Base-by-base conservation (phyloP, 768 basidiomycete species). In the Tricholoma hemisulphureum region DNA sequence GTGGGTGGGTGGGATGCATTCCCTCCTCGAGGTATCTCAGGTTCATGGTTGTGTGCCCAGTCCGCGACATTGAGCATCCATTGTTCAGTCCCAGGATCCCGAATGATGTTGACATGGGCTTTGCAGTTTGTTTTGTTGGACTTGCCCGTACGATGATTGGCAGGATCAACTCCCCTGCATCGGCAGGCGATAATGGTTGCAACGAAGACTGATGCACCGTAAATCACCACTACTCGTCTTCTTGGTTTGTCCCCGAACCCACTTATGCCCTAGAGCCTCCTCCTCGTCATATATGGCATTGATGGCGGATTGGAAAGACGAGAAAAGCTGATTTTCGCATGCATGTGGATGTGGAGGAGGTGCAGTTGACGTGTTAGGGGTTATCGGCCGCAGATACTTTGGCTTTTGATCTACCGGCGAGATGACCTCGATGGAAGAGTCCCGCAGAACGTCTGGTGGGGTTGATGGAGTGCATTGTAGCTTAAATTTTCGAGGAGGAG, bases 41-140 rank as follows among this genome's bases (percentile, higher is more conserved):
- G 70, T 8, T 43, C 45, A 54, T 74, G 71, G 49, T 73, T 71
- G 43, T 74, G 73, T 0, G 54, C 41, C 35, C 48, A 63, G 3
- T 59, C 53, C 16, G 58, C 51, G 7, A 54, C 1, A 2, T 65
- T 60, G 23, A 69, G 45, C 11, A 39, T 18, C 62, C 61, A 69
- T 11, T 43, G 18, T 9, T 48, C 28, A 1, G 24, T 55, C 0
- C 23, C n/a, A 2, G 51, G n/a, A 23, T 35, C 46, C n/a, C n/a
- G 39, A 41, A 11, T 52, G 24, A 69, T n/a, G 39, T 70, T 71
- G 37, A 67, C 63, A 53, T 65, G 66, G 9, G 66, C 67, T 2
- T 6, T 5, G 54, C 70, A 72, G 24, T 63, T 50, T 9, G 59
- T 63, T 37, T 57, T 61, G 29, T 46, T 62, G 8, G 35, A 11